These are phyloP conservation scores for Carex pumila DNA, from an alignment of 176 grass and related monocot genomes.

Conservation along the genomic window DNA sequence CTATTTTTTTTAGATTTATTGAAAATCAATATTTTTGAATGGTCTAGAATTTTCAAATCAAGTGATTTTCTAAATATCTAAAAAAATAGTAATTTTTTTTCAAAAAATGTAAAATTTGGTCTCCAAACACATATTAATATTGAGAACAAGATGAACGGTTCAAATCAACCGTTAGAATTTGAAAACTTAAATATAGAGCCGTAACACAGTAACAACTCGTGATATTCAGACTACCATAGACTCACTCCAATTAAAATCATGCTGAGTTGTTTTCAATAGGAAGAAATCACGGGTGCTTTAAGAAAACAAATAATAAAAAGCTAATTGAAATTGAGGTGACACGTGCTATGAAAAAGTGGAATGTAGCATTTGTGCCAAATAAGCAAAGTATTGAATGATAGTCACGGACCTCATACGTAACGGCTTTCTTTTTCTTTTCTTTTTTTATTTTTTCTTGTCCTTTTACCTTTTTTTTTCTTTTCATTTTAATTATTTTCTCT, in stretches of 20 bases:
- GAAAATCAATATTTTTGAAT: too few species aligned
- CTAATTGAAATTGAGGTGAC: neutral
- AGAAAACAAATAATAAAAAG: neutral
- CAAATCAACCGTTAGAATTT: too few species aligned
- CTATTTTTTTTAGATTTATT: too few species aligned
- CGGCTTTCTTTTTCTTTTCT: neutral
- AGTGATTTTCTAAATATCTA: too few species aligned
- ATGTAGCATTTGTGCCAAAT: neutral
- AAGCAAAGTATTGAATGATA: slow-evolving; percentile 23
- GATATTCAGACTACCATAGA: too few species aligned
- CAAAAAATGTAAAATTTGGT: too few species aligned
- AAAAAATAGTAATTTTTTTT: too few species aligned
- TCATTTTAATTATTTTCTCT: neutral
- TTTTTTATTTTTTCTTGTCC: neutral
- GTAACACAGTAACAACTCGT: too few species aligned
- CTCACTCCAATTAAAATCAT: neutral
- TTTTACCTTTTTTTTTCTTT: neutral
- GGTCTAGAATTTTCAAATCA: too few species aligned
- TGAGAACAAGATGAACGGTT: too few species aligned
- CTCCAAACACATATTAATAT: too few species aligned
- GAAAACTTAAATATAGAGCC: too few species aligned
- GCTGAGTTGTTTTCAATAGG: neutral
- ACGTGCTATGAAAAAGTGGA: neutral
- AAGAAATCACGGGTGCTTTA: neutral
- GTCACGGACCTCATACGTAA: slow-evolving; percentile 17